Evolutionary conservation across 352 stramenopile species (phyloP), one percentile per base, ranked within the genome.

Genomic region (Globisporangium mamillatum): DNA sequence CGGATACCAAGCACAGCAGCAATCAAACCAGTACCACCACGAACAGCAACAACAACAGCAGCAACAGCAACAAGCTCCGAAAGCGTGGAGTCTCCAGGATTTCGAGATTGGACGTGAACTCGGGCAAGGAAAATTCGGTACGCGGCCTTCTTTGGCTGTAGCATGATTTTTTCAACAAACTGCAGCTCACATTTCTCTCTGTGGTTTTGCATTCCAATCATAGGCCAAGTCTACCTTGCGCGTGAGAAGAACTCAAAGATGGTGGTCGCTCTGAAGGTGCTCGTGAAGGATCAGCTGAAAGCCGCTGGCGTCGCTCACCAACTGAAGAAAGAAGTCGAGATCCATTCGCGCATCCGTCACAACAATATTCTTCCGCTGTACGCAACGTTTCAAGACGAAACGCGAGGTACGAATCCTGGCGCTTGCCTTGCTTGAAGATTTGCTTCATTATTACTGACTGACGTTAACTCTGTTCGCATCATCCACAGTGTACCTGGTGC

Each of bases 311-410:
- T 92, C 0, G 77, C 83, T 8, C 81, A 97, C 32, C 90, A 96
- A 58, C 77, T 98, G 2, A 73, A 80, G 44, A 92, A 97, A 60
- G 93, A 98, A 73, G 89, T 97, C 20, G 91, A 98, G 67, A 94
- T 98, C 66, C 93, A 98, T 66, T 95, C 82, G 29, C 86, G 87
- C 4, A 94, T 98, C 64, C 80, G 83, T 10, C 90, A 98, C 69
- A 73, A 82, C 59, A 90, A 97, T 70, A 97, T 98, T 46, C 66
- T 98, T 38, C 83, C 80, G 14, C 73, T 98, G 24, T 93, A 94
- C 70, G 89, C 84, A 16, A 92, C 81, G 6, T 95, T 95, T 68
- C 86, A 95, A 66, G 88, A 94, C 72, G 74, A 84, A 46, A 89
- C 74, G 8, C 82, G 83, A 67, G 80, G 80, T 88, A 55, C 9